A percentile compares a stretch with the other conserved stretches of the same genome.
These are phyloP conservation scores for Stellera chamaejasme DNA, from an alignment of 345 rosid species.

Conservation along the genomic window DNA sequence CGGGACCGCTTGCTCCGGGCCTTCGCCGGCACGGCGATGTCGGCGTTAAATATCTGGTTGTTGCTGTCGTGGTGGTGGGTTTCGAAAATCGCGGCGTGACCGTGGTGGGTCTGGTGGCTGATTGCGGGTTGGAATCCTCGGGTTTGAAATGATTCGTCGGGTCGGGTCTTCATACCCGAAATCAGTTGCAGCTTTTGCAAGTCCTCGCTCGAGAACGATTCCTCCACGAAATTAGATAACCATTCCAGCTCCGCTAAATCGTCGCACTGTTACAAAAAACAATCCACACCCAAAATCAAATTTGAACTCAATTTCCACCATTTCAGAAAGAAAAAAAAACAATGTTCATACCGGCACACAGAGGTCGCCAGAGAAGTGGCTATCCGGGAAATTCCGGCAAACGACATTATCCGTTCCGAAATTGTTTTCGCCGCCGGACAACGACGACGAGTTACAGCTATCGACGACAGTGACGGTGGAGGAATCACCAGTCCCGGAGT, in stretches of 20 bases:
- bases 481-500: conserved; percentile 32
- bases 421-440: conserved; percentile 29
- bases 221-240: conserved; percentile 91
- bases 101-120: neutral
- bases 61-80: conserved; percentile 3
- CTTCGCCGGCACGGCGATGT: conserved; percentile 78
- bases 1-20: conserved; percentile 96
- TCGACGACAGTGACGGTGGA: conserved; percentile 46
- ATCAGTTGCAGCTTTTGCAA: conserved; percentile 70
- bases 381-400: conserved; percentile 27
- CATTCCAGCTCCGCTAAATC: conserved; percentile 97
- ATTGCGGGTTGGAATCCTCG: conserved; percentile 18
- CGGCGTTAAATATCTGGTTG: conserved; percentile 42
- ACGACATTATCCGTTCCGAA: conserved; percentile 25
- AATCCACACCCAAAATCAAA: neutral
- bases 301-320: neutral
- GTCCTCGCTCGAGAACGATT: conserved; percentile 92
- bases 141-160: conserved; percentile 41
- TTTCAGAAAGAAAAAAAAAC: neutral
- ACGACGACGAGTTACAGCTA: conserved; percentile 57
- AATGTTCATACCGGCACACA: conserved; percentile 63
- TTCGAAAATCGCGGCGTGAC: too few species aligned
- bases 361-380: conserved; percentile 62
- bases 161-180: conserved; percentile 57
- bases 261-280: conserved; percentile 41